Evolutionary conservation across 768 basidiomycete genomes (phyloP).

Genomic region (Candolleomyces eurysporus): DNA sequence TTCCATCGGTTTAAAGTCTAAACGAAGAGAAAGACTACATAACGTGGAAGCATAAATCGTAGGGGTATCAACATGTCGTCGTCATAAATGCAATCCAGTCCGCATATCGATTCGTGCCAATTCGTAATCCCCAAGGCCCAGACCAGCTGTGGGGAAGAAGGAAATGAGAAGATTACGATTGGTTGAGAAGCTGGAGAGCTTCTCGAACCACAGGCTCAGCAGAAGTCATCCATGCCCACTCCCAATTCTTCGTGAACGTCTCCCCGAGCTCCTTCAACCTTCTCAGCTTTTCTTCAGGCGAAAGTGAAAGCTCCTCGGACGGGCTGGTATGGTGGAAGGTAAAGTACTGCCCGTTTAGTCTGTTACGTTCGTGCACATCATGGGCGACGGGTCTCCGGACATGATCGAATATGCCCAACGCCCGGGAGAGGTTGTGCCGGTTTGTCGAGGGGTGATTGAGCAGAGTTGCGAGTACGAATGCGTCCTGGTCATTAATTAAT

Average conservation of each 20-base stretch:
- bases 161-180: background rate
- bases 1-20: no score
- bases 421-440: constrained; percentile 36
- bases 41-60: no score
- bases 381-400: constrained; percentile 47
- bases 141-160: no score
- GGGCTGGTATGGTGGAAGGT: constrained; percentile 30
- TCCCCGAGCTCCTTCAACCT: constrained; percentile 39
- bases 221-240: constrained; percentile 59
- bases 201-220: constrained; percentile 26
- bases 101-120: no score
- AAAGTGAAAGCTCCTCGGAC: constrained; percentile 25
- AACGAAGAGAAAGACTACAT: no score
- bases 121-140: no score
- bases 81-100: no score
- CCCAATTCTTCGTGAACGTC: constrained; percentile 50
- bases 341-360: constrained; percentile 42
- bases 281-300: constrained; percentile 24
- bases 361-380: constrained; percentile 36
- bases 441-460: constrained; percentile 44
- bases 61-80: no score
- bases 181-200: constrained; percentile 5
- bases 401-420: constrained; percentile 46
- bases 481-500: constrained; percentile 38
- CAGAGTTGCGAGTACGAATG: constrained; percentile 41